These are phyloP conservation scores for Penicillium psychrofluorescens DNA, from an alignment of 495 filamentous ascomycete genomes.

Conservation along the genomic window DNA sequence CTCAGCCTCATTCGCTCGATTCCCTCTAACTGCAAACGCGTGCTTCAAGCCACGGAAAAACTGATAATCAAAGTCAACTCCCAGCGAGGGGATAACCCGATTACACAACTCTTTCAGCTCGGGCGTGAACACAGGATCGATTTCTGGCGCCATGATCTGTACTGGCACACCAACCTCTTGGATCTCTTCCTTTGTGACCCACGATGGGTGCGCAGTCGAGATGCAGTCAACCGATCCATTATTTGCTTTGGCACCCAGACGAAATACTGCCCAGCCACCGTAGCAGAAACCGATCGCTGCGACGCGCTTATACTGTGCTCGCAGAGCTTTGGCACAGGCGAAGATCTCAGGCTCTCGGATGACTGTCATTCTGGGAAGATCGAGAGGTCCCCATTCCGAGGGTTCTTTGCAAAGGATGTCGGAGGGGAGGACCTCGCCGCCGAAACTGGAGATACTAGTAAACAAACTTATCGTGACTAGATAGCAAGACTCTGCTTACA, in stretches of 20 bases:
- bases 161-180: slow-evolving; percentile 43
- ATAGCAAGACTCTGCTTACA: slow-evolving; percentile 10
- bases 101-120: slow-evolving; percentile 47
- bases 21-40: slow-evolving; percentile 39
- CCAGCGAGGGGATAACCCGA: slow-evolving; percentile 29
- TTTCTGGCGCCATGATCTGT: slow-evolving; percentile 53
- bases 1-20: slow-evolving; percentile 23
- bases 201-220: slow-evolving; percentile 46
- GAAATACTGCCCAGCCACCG: slow-evolving; percentile 36
- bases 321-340: slow-evolving; percentile 38
- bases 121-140: slow-evolving; percentile 35
- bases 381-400: slow-evolving; percentile 24
- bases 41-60: slow-evolving; percentile 50
- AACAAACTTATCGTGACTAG: not conserved
- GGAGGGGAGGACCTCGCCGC: slow-evolving; percentile 22
- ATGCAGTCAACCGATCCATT: slow-evolving; percentile 46
- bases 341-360: slow-evolving; percentile 48
- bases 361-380: slow-evolving; percentile 28
- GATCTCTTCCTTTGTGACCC: slow-evolving; percentile 43
- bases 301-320: slow-evolving; percentile 29
- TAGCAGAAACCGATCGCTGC: slow-evolving; percentile 54
- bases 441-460: slow-evolving; percentile 13
- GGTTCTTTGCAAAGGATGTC: slow-evolving; percentile 26
- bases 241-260: slow-evolving; percentile 15
- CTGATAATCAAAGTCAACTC: slow-evolving; percentile 48